Evolutionary conservation across 176 grass and related monocot genomes (phyloP).

Genomic region (Oryza coarctata): DNA sequence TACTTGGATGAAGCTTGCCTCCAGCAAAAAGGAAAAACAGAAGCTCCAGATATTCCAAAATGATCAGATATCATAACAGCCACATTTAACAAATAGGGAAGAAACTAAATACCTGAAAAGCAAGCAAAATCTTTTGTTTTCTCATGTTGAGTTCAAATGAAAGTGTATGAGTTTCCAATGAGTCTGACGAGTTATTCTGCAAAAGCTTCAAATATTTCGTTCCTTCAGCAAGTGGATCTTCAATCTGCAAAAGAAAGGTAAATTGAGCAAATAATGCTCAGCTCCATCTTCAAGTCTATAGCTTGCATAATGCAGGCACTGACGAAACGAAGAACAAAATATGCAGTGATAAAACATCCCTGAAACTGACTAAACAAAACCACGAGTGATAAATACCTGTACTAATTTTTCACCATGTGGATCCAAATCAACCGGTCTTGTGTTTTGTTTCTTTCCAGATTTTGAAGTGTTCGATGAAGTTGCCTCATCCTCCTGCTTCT

Average conservation of each 20-base stretch:
- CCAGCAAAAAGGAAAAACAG: neutral
- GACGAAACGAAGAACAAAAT: neutral
- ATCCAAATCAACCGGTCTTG: slow-evolving; percentile 86
- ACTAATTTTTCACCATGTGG: slow-evolving; percentile 90
- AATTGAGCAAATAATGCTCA: neutral
- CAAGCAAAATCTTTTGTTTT: slow-evolving; percentile 91
- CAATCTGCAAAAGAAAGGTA: slow-evolving; percentile 60
- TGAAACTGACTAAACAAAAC: neutral
- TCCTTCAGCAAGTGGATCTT: slow-evolving; percentile 84
- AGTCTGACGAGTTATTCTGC: slow-evolving; percentile 82
- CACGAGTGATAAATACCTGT: slow-evolving; percentile 53
- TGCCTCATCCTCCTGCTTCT: slow-evolving; percentile 82
- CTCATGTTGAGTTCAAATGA: slow-evolving; percentile 98
- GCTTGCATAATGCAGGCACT: neutral
- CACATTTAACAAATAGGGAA: neutral
- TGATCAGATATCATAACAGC: neutral
- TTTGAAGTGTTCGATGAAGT: slow-evolving; percentile 59
- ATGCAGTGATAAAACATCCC: neutral
- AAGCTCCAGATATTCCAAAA: slow-evolving; percentile 4
- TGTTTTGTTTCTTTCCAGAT: slow-evolving; percentile 80
- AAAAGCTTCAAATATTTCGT: slow-evolving; percentile 93
- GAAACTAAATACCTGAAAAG: slow-evolving; percentile 77
- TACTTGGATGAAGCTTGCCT: neutral
- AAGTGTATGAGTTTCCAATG: slow-evolving; percentile 85
- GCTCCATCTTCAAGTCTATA: neutral